Conservation (phyloP, 192 early-diverging fungal genomes). For the Coemansia sp. region DNA sequence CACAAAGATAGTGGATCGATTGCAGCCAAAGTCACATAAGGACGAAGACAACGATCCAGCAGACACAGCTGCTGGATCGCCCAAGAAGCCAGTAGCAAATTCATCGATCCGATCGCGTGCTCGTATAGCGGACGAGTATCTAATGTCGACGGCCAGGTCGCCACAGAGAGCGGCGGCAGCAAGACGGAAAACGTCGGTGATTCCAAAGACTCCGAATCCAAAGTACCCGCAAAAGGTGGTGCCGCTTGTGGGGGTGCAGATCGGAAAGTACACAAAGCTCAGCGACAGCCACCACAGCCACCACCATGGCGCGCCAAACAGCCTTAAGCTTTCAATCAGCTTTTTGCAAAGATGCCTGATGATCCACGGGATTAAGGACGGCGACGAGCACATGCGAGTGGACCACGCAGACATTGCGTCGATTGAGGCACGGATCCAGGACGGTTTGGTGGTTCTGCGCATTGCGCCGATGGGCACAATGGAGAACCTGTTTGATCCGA, state of each 20-base stretch:
- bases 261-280: conserved; percentile 21
- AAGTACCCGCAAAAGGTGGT: conserved; percentile 15
- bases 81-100: background rate
- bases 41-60: background rate
- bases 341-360: conserved; percentile 19
- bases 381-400: conserved; percentile 20
- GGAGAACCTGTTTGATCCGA: conserved; percentile 30
- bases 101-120: background rate
- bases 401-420: conserved; percentile 16
- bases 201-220: background rate
- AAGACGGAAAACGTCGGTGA: background rate
- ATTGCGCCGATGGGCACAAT: conserved; percentile 26
- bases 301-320: background rate
- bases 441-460: conserved; percentile 22
- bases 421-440: conserved; percentile 13
- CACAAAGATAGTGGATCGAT: conserved; percentile 13
- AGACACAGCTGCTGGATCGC: background rate
- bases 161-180: background rate
- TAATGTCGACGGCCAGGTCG: background rate
- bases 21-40: conserved; percentile 13
- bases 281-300: conserved; percentile 3
- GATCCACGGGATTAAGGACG: conserved; percentile 21
- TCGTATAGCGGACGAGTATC: background rate
- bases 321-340: conserved; percentile 13
- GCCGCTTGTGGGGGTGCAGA: conserved; percentile 23